Evolutionary conservation across 345 rosid genomes (phyloP), one percentile per base, ranked within the genome.

Genomic region (Excoecaria agallocha): DNA sequence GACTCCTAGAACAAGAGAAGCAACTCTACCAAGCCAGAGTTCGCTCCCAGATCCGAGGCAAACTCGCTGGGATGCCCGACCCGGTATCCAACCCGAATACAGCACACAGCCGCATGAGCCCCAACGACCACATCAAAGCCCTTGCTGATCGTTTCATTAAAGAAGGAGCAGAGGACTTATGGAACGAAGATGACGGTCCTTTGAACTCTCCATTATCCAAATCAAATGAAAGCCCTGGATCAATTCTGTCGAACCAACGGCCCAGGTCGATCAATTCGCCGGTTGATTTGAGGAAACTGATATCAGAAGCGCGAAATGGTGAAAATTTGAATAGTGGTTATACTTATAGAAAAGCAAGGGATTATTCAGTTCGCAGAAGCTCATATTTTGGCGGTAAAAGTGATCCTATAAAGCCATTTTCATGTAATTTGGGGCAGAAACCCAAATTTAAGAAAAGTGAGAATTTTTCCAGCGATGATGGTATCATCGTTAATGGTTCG

Each of bases 81-180:
- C 56, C 15, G 39, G 60, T 68, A n/a, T n/a, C n/a, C n/a, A n/a
- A n/a, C n/a, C n/a, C n/a, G n/a, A n/a, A n/a, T n/a, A n/a, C n/a
- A n/a, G n/a, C n/a, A 49, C 84, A 89, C 77, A 80, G 72, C 5
- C 88, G 96, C 15, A 76, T 93, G 87, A 86, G 83, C 65, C 86
- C 97, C 8, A 59, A 79, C 22, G 89, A 86, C 46, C 94, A 90
- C 71, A 77, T 93, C 66, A 96, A 85, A 76, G 87, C 86, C 20
- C 79, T 96, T 9, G 97, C 99, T 57, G 95, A 93, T 83, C 91
- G 97, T 70, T 96, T 96, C 86, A 87, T 89, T 87, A 90, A 85
- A 69, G 85, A 81, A 70, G 97, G 97, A 66, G 98, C 99, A 0
- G 93, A 87, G 82, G 97, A 96, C 75, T 79, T 96, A 81, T 96